Conservation (phyloP, 2,329 filamentous ascomycete genomes). For the Verticillium zaregamsianum region DNA sequence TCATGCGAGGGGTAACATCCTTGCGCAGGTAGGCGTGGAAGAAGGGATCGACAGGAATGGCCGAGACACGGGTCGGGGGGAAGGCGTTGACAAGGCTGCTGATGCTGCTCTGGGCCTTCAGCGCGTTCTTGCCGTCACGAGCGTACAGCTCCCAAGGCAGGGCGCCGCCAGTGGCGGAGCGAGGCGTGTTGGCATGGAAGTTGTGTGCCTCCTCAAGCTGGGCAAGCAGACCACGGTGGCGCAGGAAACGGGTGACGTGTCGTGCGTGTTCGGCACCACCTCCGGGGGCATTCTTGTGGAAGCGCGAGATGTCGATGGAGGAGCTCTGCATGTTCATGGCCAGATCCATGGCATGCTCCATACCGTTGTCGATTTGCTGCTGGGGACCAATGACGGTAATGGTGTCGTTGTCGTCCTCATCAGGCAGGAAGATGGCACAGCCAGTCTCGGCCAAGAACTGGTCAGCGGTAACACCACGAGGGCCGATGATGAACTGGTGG, state of each 20-base stretch:
- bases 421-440: conserved; percentile 80
- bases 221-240: conserved; percentile 74
- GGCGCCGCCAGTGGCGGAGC: conserved; percentile 57
- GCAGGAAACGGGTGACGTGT: conserved; percentile 83
- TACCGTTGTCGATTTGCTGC: conserved; percentile 67
- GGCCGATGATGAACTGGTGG: conserved; percentile 92
- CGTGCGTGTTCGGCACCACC: conserved; percentile 76
- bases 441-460: conserved; percentile 89
- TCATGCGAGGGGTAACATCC: conserved; percentile 59
- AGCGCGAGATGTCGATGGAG: conserved; percentile 75
- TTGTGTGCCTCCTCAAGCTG: conserved; percentile 76
- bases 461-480: conserved; percentile 72
- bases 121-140: conserved; percentile 76
- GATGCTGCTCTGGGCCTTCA: conserved; percentile 72
- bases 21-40: conserved; percentile 70
- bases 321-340: conserved; percentile 83
- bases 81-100: conserved; percentile 69
- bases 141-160: conserved; percentile 87
- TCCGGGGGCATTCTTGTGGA: conserved; percentile 69
- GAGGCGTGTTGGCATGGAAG: conserved; percentile 82
- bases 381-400: conserved; percentile 81
- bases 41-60: conserved; percentile 69
- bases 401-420: conserved; percentile 72
- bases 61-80: conserved; percentile 66
- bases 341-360: conserved; percentile 82